These are phyloP conservation scores for Nyssa sinensis DNA, from an alignment of 148 eudicot genomes.

Conservation along the genomic window DNA sequence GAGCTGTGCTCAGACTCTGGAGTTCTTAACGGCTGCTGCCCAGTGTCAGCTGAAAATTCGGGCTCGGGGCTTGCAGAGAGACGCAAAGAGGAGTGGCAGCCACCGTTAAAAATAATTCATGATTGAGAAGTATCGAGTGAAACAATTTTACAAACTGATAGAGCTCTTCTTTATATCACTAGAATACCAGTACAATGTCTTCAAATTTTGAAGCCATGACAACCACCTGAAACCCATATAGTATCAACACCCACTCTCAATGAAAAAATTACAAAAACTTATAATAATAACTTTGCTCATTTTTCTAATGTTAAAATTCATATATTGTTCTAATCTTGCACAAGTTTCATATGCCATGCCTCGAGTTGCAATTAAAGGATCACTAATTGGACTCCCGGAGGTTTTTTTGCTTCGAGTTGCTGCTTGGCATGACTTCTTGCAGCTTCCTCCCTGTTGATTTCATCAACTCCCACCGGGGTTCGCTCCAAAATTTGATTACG, in stretches of 20 bases:
- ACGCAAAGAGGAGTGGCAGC: no score
- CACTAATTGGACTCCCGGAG: background rate
- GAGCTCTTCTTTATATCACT: no score
- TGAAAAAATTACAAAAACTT: background rate
- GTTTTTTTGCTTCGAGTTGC: constrained; percentile 16
- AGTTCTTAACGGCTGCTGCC: constrained; percentile 40
- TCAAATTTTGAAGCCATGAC: no score
- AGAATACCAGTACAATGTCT: no score
- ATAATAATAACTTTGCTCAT: background rate
- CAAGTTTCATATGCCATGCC: no score
- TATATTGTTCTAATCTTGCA: background rate
- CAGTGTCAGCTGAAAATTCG: constrained; percentile 30
- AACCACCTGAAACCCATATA: no score
- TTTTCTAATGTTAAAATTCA: background rate
- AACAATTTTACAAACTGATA: no score
- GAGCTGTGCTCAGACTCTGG: constrained; percentile 33
- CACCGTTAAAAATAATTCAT: no score
- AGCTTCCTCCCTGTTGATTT: constrained; percentile 20
- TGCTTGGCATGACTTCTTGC: constrained; percentile 21
- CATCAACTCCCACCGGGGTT: background rate
- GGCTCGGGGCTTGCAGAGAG: constrained; percentile 14
- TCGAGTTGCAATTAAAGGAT: background rate
- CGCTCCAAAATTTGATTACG: constrained; percentile 24
- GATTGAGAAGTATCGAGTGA: background rate
- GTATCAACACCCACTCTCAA: no score